A percentile compares a stretch with the other conserved stretches of the same genome.
These are phyloP conservation scores for Oryza rufipogon DNA, from an alignment of 176 grass and related monocot genomes.

Conservation along the genomic window DNA sequence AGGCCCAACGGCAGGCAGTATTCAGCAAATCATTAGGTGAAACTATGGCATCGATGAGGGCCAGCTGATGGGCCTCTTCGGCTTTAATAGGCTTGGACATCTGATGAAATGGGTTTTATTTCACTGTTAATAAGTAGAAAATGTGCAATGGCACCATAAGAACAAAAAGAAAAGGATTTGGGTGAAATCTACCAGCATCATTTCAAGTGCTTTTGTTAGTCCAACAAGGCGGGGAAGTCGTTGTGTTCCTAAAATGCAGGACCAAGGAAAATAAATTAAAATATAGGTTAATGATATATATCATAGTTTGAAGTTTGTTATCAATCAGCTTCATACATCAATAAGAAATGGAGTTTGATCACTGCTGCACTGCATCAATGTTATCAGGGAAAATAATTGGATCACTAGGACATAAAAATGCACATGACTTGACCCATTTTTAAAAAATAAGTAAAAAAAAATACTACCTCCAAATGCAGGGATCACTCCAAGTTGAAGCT, in stretches of 20 bases:
- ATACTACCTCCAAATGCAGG: slow-evolving; percentile 89
- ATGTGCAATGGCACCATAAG: not conserved
- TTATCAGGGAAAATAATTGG: too few species aligned
- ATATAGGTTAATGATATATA: too few species aligned
- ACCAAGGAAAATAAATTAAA: too few species aligned
- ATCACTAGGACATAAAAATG: too few species aligned
- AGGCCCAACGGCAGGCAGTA: slow-evolving; percentile 70
- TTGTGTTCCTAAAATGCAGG: slow-evolving; percentile 63
- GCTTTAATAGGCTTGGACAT: slow-evolving; percentile 85
- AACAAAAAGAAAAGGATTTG: not conserved
- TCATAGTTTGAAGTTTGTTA: too few species aligned
- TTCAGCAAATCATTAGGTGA: slow-evolving; percentile 75
- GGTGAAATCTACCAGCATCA: slow-evolving; percentile 73
- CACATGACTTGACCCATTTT: too few species aligned
- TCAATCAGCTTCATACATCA: too few species aligned
- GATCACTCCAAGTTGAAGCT: slow-evolving; percentile 89
- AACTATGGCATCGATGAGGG: slow-evolving; percentile 83
- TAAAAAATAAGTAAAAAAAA: too few species aligned
- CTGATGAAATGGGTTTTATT: slow-evolving; percentile 41
- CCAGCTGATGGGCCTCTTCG: slow-evolving; percentile 69
- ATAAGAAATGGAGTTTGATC: too few species aligned
- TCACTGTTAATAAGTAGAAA: too few species aligned
- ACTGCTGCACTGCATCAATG: too few species aligned
- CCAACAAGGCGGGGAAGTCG: slow-evolving; percentile 90
- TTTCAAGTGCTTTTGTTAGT: slow-evolving; percentile 86